Base-by-base conservation (phyloP, 2,329 filamentous ascomycete species). In the Atkinsonella hypoxylon region DNA sequence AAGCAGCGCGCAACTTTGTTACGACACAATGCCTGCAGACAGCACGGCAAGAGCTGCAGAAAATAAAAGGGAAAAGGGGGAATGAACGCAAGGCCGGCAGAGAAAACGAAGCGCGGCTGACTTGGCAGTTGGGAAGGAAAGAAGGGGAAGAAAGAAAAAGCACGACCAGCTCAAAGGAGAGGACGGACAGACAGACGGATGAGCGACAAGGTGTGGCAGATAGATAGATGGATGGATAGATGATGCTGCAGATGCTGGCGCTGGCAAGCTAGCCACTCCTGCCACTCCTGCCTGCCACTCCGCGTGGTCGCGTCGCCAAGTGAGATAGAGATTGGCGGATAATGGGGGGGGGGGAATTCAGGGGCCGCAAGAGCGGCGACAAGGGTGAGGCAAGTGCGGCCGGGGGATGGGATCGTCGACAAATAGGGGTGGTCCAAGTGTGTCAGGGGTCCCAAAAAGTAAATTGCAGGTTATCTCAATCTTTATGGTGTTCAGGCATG, bases 381-480 rank as follows among this genome's bases (percentile, higher is more conserved):
- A 48, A 22, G 47, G 47, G 30, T 48, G 18, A 13, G 22, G 42
- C 43, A 40, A 34, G 34, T 45, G 32, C 41, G 31, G 31, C 40
- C 40, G 38, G 48, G 48, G 31, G 43, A 45, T 45, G 40, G 51
- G 47, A 7, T 45, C 20, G 39, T 34, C 18, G 36, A 45, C 43
- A 30, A 41, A 31, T 40, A 22, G 34, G n/a, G 26, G 30, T 20
- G 38, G 31, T 40, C 40, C 20, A 22, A 41, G 20, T 26, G 43
- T 30, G 41, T 13, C 30, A 2, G 44, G 49, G 32, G 20, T 7
- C 13, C 18, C 18, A 42, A 48, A 51, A 41, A 46, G 44, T 41
- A 50, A 50, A 50, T 50, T 50, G 18, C 42, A 34, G 20, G 45
- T 41, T n/a, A 38, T 6, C 31, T 11, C n/a, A n/a, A n/a, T n/a